Evolutionary conservation across 768 basidiomycete species (phyloP), one percentile per base, ranked within the genome.

Genomic region (Brasilioporus rufonigricans): DNA sequence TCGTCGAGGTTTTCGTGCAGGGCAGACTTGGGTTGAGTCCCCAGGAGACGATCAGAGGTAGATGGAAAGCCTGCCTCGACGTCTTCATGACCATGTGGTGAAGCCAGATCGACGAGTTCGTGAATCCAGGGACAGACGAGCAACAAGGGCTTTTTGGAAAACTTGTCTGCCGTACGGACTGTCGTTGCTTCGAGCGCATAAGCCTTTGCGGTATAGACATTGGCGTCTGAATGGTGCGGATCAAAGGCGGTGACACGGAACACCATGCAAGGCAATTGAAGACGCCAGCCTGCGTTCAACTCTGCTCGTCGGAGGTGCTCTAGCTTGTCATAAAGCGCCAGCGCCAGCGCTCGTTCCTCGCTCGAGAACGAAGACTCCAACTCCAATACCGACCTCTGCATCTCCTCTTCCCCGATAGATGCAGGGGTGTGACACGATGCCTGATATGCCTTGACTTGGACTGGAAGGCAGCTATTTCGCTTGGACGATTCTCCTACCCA

Each of bases 101-200:
- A 6, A 16, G 16, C 14, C 2, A 27, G 33, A 26, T 43, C 49
- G 24, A 50, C 48, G 50, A 58, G 48, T 33, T 46, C 52, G 13
- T 49, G 54, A 33, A 53, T 40, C 58, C 60, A 60, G 12, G 58
- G 58, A 14, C 49, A 53, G 13, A 45, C 52, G 8, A 60, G 60
- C 5, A 50, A 40, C 19, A 50, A 9, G 4, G 18, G n/a, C n/a
- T 54, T 44, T 13, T 23, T 14, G 1, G 51, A 9, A n/a, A 52
- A 9, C 26, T 19, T 52, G 47, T 35, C 19, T 18, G 19, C 7
- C 11, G 50, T 49, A n/a, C 33, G 23, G 26, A 59, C 35, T 24
- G 4, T 32, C 18, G 36, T 47, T 11, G 5, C 16, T 19, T 52
- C 38, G 18, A 57, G 50, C 21, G 3, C 31, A 14, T 21, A 3